These are phyloP conservation scores for Phytophthora boehmeriae DNA, from an alignment of 352 stramenopile species.

Conservation along the genomic window DNA sequence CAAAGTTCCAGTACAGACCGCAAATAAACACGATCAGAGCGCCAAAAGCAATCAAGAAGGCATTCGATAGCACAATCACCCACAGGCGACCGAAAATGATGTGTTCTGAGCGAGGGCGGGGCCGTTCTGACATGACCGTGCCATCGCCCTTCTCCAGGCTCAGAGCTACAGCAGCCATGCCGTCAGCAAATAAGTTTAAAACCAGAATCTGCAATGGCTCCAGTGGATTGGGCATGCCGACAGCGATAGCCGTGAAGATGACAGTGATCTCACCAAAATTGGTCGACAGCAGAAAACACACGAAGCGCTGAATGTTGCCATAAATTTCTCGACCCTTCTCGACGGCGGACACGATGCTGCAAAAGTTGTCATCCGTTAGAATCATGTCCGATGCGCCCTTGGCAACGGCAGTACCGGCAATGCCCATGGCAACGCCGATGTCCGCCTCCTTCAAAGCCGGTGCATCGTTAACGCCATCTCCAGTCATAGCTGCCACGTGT, in stretches of 20 bases:
- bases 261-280: slow-evolving; percentile 96
- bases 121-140: slow-evolving; percentile 65
- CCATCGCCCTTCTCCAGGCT: slow-evolving; percentile 78
- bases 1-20: slow-evolving; percentile 77
- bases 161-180: slow-evolving; percentile 71
- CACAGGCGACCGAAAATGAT: slow-evolving; percentile 76
- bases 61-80: slow-evolving; percentile 71
- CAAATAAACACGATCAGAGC: slow-evolving; percentile 66
- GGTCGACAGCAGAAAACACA: slow-evolving; percentile 97
- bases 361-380: slow-evolving; percentile 98
- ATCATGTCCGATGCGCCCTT: slow-evolving; percentile 99
- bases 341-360: slow-evolving; percentile 96
- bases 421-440: slow-evolving; percentile 96
- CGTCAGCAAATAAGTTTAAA: slow-evolving; percentile 98
- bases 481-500: slow-evolving; percentile 94
- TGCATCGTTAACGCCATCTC: slow-evolving; percentile 98
- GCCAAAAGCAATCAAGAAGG: slow-evolving; percentile 58
- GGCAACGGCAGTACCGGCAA: slow-evolving; percentile 96
- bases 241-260: slow-evolving; percentile 68
- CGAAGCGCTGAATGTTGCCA: slow-evolving; percentile 97
- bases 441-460: slow-evolving; percentile 96
- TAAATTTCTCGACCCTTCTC: slow-evolving; percentile 97
- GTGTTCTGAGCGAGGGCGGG: slow-evolving; percentile 58
- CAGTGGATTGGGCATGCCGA: slow-evolving; percentile 86
- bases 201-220: slow-evolving; percentile 97